These are phyloP conservation scores for Amphirosellinia nigrospora DNA, from an alignment of 495 filamentous ascomycete species.

Conservation along the genomic window DNA sequence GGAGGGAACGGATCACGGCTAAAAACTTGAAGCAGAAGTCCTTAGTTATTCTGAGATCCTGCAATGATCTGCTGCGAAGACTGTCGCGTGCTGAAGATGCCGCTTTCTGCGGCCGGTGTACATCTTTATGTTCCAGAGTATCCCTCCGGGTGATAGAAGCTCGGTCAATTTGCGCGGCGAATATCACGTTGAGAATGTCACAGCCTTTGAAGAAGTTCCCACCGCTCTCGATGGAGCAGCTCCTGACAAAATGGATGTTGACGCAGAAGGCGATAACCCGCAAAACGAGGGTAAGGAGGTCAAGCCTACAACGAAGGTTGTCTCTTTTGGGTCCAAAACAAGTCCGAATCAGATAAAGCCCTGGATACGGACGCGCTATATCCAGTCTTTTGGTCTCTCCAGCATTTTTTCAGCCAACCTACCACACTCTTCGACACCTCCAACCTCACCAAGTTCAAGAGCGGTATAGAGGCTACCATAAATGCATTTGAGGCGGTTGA, in stretches of 20 bases:
- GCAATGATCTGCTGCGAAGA: slow-evolving; percentile 91
- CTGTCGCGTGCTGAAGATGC: slow-evolving; percentile 94
- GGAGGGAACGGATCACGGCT: slow-evolving; percentile 82
- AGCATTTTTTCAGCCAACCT: slow-evolving; percentile 90
- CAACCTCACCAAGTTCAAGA: slow-evolving; percentile 77
- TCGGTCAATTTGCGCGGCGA: slow-evolving; percentile 96
- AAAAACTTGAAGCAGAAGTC: slow-evolving; percentile 87
- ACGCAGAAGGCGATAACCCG: slow-evolving; percentile 41
- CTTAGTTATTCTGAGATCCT: slow-evolving; percentile 84
- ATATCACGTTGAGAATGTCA: slow-evolving; percentile 95
- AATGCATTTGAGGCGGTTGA: slow-evolving; percentile 78
- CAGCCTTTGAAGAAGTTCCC: slow-evolving; percentile 72
- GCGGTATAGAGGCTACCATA: slow-evolving; percentile 77
- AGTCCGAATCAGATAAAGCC: slow-evolving; percentile 43
- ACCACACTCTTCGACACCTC: slow-evolving; percentile 74
- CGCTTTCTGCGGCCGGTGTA: slow-evolving; percentile 97
- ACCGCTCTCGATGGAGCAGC: slow-evolving; percentile 53
- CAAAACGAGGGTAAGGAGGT: slow-evolving; percentile 46
- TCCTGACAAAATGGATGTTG: slow-evolving; percentile 69
- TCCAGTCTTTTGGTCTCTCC: slow-evolving; percentile 91
- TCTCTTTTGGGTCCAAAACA: slow-evolving; percentile 58
- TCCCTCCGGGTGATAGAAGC: slow-evolving; percentile 93
- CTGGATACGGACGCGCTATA: slow-evolving; percentile 79
- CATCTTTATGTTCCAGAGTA: slow-evolving; percentile 97
- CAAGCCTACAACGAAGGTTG: slow-evolving; percentile 55